Conservation (phyloP, 345 rosid genomes). For the Salix koriyanagi region DNA sequence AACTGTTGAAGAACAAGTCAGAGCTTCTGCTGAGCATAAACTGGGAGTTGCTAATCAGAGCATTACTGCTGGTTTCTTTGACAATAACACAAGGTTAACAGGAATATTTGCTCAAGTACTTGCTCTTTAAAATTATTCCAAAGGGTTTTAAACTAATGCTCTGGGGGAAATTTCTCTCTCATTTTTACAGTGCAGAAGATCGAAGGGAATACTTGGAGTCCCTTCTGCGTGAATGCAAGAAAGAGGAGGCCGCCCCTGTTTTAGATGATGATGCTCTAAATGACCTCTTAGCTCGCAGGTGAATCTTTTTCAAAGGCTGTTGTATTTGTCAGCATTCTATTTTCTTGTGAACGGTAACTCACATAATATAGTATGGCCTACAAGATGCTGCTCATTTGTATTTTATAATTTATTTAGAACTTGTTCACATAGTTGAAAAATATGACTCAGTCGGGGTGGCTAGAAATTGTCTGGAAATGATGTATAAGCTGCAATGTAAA, state of each 20-base stretch:
- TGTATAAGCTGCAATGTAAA: neutral
- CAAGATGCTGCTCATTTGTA: neutral
- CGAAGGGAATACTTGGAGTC: slow-evolving; percentile 89
- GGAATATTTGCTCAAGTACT: slow-evolving; percentile 3
- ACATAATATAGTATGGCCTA: neutral
- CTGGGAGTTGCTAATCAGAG: slow-evolving; percentile 98
- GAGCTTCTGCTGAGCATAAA: slow-evolving; percentile 94
- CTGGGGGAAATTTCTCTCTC: slow-evolving; percentile 8
- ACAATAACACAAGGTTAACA: slow-evolving; percentile 80
- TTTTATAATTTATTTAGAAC: neutral
- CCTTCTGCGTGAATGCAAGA: slow-evolving; percentile 77
- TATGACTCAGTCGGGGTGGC: neutral
- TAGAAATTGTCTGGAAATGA: neutral
- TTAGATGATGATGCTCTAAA: slow-evolving; percentile 81
- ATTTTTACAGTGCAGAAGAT: slow-evolving; percentile 75
- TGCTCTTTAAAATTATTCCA: neutral
- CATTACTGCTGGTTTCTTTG: slow-evolving; percentile 93
- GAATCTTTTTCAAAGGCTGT: slow-evolving; percentile 10
- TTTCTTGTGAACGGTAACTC: neutral
- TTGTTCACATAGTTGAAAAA: neutral
- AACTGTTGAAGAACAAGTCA: slow-evolving; percentile 94
- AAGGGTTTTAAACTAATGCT: slow-evolving; percentile 4
- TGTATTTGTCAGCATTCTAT: slow-evolving; percentile 3
- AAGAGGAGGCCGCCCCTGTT: slow-evolving; percentile 89
- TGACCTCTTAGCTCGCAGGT: slow-evolving; percentile 89